Evolutionary conservation across 352 stramenopile species (phyloP), one percentile per base, ranked within the genome.

Genomic region (Pythium myriotylum): DNA sequence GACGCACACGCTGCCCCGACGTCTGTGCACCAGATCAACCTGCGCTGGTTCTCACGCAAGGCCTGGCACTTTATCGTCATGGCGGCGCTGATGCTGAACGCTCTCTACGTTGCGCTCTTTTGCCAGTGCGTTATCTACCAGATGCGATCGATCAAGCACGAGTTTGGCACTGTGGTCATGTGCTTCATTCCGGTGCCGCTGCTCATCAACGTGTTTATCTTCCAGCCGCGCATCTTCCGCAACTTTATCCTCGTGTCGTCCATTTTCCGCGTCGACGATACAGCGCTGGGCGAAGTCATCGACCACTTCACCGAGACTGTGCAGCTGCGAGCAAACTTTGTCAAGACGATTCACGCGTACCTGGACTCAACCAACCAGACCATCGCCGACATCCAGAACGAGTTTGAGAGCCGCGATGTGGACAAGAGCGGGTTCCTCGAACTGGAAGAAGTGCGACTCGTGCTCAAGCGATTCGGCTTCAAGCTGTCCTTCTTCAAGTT

Each of bases 401-500:
- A 70, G 45, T 70, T 70, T 20, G 33, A 49, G 19, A 23, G 22
- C 5, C 55, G 42, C 2, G 62, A 70, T 16, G 4, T n/a, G 6
- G 23, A 13, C 0, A 52, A 55, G 20, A 58, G 33, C 17, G 64
- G 64, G 1, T 37, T 58, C 1, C 32, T 71, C 17, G 45, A 71
- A 10, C 35, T 55, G 0, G 57, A 71, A n/a, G 57, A 71, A 16
- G 56, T 71, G 37, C 64, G 64, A 3, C 46, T 66, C 16, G 64
- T 63, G 46, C 40, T 72, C 7, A 26, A 41, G 1, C 56, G 52
- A 7, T 72, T 67, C 29, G 64, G 64, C 14, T 72, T 72, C 53
- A 67, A 60, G 57, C 53, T 72, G 8, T 67, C 64, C 41, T 72
- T 35, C 57, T 72, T 72, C 48, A 43, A 53, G 5, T 72, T 72